phyloP scores from a whole-genome alignment of 441 rosid genomes.

The Caryocar brasiliense region DNA sequence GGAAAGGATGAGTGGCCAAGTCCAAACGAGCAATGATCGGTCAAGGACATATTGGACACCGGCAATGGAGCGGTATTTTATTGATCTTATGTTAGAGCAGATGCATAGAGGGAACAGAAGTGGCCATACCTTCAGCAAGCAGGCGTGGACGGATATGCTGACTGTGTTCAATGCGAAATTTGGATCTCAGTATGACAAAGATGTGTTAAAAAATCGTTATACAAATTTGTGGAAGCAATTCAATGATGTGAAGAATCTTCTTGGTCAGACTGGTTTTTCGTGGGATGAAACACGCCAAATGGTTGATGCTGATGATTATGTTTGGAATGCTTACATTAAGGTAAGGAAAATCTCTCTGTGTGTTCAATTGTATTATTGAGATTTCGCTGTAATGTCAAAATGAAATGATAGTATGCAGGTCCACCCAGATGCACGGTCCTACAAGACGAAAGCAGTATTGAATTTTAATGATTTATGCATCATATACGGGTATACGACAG shows the following conservation, averaged over 20 bases:
- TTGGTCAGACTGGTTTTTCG: slow-evolving; percentile 59
- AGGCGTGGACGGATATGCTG: slow-evolving; percentile 84
- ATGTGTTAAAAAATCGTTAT: slow-evolving; percentile 65
- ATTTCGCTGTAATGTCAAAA: not conserved
- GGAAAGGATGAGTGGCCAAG: slow-evolving; percentile 38
- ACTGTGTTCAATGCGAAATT: slow-evolving; percentile 57
- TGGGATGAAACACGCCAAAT: slow-evolving; percentile 74
- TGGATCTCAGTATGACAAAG: slow-evolving; percentile 73
- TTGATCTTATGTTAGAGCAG: slow-evolving; percentile 85
- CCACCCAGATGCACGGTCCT: slow-evolving; percentile 62
- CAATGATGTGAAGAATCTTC: slow-evolving; percentile 63
- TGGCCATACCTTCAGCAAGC: slow-evolving; percentile 78
- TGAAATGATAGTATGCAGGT: slow-evolving; percentile 35
- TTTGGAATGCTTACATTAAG: slow-evolving; percentile 64
- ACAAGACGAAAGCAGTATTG: slow-evolving; percentile 60
- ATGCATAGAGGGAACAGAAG: slow-evolving; percentile 64
- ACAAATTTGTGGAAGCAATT: slow-evolving; percentile 73
- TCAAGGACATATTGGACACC: slow-evolving; percentile 82
- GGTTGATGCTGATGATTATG: slow-evolving; percentile 59
- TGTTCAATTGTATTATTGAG: not conserved
- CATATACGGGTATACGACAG: slow-evolving; percentile 67
- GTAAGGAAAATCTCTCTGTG: slow-evolving; percentile 20
- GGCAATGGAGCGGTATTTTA: slow-evolving; percentile 75
- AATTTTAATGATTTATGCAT: slow-evolving; percentile 67
- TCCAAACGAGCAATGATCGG: slow-evolving; percentile 41